Base-by-base conservation (phyloP, 1,284 basidiomycete genomes). In the Microbotryum violaceum region DNA sequence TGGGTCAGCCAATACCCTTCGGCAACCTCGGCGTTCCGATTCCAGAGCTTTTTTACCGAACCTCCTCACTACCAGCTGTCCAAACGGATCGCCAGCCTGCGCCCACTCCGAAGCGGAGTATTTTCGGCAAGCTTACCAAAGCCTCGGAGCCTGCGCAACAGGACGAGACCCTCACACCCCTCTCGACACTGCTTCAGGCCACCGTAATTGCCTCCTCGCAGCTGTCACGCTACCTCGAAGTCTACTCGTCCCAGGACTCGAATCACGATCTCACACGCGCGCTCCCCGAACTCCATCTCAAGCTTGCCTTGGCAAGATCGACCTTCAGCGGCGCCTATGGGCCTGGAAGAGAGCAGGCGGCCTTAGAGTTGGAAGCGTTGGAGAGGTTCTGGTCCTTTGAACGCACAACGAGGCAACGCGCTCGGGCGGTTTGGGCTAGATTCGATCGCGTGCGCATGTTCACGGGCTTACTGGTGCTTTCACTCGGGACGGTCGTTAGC, bases 1-100 rank as follows among this genome's bases (percentile, higher is more conserved):
- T 98, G 14, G 93, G 94, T 23, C 77, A 96, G 3, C 91, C 92
- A 0, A 88, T 98, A 54, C 96, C 96, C 0, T 97, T 88, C 79
- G 97, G 94, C 76, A 97, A 91, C 70, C 85, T 98, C 18, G 96
- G 96, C 0, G 83, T 82, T 2, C 78, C 96, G 61, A 89, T 98
- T 27, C 94, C 94, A 0, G 93, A 98, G 72, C 77, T 92, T 20
- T 97, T 98, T 74, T 69, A 48, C 29, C 67, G 49, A 37, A 4
- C 23, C 1, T 63, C 61, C 9, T 33, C 56, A 3, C 62, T 64
- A 4, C 69, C 65, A 6, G 33, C 54, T 31, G 58, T 60, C 57
- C 27, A 53, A 44, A 50, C 21, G 44, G 48, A 59, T 60, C 6
- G 51, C 58, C 62, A 61, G 52, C 62, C 56, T 64, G 37, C 54